A percentile compares a stretch with the other conserved stretches of the same genome.
Conservation (phyloP, 2,329 filamentous ascomycete genomes). For the Rhynchosporium secalis region DNA sequence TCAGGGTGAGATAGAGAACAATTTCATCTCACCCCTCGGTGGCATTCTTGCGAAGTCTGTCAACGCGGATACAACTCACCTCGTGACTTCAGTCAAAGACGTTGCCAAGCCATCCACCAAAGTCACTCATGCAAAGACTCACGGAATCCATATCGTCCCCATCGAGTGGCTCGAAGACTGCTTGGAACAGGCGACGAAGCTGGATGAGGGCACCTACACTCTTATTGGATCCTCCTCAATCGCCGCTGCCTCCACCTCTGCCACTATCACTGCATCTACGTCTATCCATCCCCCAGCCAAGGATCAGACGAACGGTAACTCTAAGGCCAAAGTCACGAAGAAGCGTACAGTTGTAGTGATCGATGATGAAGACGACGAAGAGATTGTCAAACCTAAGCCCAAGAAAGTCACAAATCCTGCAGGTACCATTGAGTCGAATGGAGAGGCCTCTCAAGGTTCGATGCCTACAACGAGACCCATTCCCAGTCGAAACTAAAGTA, state of each 20-base stretch:
- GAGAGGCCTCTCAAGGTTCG: conserved; percentile 7
- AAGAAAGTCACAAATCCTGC: conserved; percentile 38
- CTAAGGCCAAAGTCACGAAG: conserved; percentile 17
- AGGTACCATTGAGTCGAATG: conserved; percentile 36
- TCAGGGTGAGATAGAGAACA: conserved; percentile 47
- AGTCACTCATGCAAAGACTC: conserved; percentile 43
- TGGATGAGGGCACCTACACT: conserved; percentile 41
- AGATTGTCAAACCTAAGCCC: conserved; percentile 32
- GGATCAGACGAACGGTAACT: conserved; percentile 10
- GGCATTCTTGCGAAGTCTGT: conserved; percentile 50
- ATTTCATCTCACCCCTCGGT: conserved; percentile 45
- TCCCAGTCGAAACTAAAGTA: conserved; percentile 34
- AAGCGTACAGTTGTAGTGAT: conserved; percentile 25
- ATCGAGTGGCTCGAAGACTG: conserved; percentile 65
- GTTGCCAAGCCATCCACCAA: conserved; percentile 52
- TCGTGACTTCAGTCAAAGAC: conserved; percentile 57
- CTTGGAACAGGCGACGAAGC: conserved; percentile 44
- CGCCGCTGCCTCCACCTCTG: too few relatives aligned
- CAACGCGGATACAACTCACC: conserved; percentile 53
- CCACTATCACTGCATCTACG: conserved; percentile 10
- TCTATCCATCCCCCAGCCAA: background rate
- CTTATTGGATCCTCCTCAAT: conserved; percentile 21
- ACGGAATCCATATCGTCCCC: conserved; percentile 55
- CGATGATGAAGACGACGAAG: conserved; percentile 26
- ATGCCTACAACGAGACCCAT: conserved; percentile 5